Conservation (phyloP, 169 alveolate genomes). For the Eimeria tenella region DNA sequence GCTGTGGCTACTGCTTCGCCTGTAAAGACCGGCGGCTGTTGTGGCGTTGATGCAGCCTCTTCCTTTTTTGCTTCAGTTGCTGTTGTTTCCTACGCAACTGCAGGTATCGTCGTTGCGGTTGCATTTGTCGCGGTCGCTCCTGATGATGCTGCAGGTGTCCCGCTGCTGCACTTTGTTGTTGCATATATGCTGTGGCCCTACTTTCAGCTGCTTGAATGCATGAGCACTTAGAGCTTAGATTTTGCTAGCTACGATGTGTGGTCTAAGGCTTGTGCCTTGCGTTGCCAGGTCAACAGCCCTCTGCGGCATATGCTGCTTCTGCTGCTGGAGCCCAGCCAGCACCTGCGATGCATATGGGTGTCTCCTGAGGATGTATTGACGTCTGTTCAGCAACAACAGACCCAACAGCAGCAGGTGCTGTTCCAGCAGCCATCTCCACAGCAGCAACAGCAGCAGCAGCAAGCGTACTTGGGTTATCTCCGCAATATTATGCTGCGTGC, state of each 20-base stretch:
- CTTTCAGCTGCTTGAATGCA: background rate
- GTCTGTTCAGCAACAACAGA: slow-evolving; percentile 41
- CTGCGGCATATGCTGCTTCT: slow-evolving; percentile 56
- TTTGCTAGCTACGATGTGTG: no score
- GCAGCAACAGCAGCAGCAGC: slow-evolving; percentile 59
- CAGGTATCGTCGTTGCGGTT: background rate
- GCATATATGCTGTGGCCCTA: background rate
- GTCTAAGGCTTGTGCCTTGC: background rate
- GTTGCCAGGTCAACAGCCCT: slow-evolving; percentile 68
- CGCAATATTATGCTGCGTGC: slow-evolving; percentile 59
- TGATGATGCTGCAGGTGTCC: background rate
- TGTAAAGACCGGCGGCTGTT: background rate
- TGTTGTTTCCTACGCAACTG: background rate
- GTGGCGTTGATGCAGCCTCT: background rate
- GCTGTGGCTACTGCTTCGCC: background rate
- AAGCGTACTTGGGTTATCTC: slow-evolving; percentile 38
- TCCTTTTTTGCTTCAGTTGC: background rate
- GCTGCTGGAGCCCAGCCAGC: slow-evolving; percentile 55
- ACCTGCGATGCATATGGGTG: slow-evolving; percentile 66
- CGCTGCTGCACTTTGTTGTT: background rate
- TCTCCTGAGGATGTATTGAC: slow-evolving; percentile 71
- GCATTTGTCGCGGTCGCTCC: background rate
- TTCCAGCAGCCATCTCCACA: slow-evolving; percentile 5
- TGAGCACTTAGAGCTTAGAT: background rate
- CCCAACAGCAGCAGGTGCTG: slow-evolving; percentile 44